Conservation (phyloP, 108 stramenopile genomes). For the Ochromonas danica region DNA sequence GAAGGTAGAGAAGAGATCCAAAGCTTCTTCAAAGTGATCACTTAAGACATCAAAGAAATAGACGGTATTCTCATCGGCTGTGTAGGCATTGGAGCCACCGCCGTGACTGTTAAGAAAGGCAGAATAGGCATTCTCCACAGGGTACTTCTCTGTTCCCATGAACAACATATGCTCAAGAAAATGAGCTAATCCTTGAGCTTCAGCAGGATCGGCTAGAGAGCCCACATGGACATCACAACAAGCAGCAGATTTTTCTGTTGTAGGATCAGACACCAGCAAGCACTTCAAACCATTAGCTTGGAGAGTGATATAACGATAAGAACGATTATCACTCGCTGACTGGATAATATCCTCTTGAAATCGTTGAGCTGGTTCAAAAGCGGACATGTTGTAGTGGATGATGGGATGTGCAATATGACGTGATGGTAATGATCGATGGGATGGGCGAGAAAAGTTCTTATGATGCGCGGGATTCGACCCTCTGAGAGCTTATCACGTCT, state of each 20-base stretch:
- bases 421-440: too few relatives aligned
- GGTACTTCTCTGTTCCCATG: conserved; percentile 53
- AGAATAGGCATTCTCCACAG: conserved; percentile 52
- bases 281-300: conserved; percentile 56
- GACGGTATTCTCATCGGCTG: conserved; percentile 80
- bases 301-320: not conserved
- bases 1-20: conserved; percentile 90
- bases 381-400: too few relatives aligned
- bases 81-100: conserved; percentile 91
- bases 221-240: conserved; percentile 86
- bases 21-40: conserved; percentile 71
- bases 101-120: conserved; percentile 71
- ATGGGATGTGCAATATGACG: too few relatives aligned
- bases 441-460: too few relatives aligned
- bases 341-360: too few relatives aligned
- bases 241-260: conserved; percentile 71
- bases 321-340: conserved; percentile 16
- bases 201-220: conserved; percentile 67
- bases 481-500: too few relatives aligned
- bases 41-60: conserved; percentile 88
- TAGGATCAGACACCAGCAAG: conserved; percentile 74
- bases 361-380: too few relatives aligned
- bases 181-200: conserved; percentile 79
- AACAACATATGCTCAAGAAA: conserved; percentile 69
- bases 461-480: too few relatives aligned